phyloP scores from a whole-genome alignment of 2,329 filamentous ascomycete genomes.

The Emericellopsis cladophorae region DNA sequence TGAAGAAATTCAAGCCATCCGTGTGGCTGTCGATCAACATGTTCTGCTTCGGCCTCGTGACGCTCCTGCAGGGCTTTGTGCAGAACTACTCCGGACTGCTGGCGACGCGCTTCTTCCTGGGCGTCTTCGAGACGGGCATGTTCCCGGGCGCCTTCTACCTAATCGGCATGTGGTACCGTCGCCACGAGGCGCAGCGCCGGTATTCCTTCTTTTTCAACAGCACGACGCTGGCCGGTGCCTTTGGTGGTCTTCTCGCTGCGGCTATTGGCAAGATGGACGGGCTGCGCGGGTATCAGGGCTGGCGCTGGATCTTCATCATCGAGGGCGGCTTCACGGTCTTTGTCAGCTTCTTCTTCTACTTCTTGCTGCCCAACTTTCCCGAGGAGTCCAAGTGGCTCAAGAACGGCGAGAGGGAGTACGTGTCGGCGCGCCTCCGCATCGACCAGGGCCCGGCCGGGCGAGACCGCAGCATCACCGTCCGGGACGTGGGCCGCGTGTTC shows the following conservation, averaged over 20 bases:
- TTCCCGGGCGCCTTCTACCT: slow-evolving; percentile 52
- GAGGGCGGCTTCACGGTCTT: slow-evolving; percentile 55
- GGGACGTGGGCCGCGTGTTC: slow-evolving; percentile 50
- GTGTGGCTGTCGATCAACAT: slow-evolving; percentile 72
- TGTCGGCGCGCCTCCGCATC: slow-evolving; percentile 51
- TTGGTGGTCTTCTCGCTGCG: slow-evolving; percentile 73
- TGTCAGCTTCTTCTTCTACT: slow-evolving; percentile 50
- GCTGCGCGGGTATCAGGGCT: slow-evolving; percentile 53
- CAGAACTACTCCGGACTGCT: slow-evolving; percentile 67
- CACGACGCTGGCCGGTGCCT: slow-evolving; percentile 69
- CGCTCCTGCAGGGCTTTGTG: slow-evolving; percentile 65
- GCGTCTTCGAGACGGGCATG: slow-evolving; percentile 64
- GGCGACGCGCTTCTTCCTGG: slow-evolving; percentile 74
- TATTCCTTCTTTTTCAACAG: slow-evolving; percentile 90
- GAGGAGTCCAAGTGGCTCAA: slow-evolving; percentile 62
- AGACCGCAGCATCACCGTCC: slow-evolving; percentile 45
- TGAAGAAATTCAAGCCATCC: slow-evolving; percentile 10
- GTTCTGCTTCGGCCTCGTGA: slow-evolving; percentile 69
- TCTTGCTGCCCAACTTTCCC: slow-evolving; percentile 61
- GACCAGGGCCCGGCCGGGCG: slow-evolving; percentile 53
- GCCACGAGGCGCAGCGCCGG: slow-evolving; percentile 77
- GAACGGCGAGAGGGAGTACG: slow-evolving; percentile 54
- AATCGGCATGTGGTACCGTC: slow-evolving; percentile 81
- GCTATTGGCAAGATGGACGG: slow-evolving; percentile 84
- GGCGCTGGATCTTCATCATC: slow-evolving; percentile 77